Evolutionary conservation across 768 basidiomycete genomes (phyloP).

Genomic region (Obba rivulosa): DNA sequence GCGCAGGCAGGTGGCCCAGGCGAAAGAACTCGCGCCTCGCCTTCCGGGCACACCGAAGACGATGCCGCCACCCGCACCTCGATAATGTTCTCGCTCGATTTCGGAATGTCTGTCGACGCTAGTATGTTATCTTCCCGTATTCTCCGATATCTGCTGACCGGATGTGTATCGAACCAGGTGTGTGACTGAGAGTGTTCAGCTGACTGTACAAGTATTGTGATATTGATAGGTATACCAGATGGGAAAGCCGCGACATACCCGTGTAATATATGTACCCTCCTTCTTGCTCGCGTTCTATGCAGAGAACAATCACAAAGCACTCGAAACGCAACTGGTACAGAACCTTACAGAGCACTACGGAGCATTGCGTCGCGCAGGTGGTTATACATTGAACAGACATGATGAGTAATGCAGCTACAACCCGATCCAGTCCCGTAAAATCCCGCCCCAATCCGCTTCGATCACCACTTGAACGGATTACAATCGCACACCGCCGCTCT

Average conservation of each 20-base stretch:
- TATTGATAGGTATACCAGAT: too few species aligned
- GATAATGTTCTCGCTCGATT: not conserved
- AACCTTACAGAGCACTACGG: not conserved
- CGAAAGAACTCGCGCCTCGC: conserved; percentile 64
- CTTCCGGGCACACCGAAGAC: conserved; percentile 55
- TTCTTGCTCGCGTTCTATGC: too few species aligned
- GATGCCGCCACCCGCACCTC: conserved; percentile 9
- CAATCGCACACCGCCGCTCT: conserved; percentile 62
- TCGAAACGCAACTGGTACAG: not conserved
- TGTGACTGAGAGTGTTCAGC: too few species aligned
- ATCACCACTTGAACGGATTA: conserved; percentile 53
- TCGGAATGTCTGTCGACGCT: too few species aligned
- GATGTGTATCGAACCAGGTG: too few species aligned
- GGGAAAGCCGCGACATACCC: too few species aligned
- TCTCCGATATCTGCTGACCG: too few species aligned
- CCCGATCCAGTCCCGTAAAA: not conserved
- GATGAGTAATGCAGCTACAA: not conserved
- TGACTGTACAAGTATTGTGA: not conserved
- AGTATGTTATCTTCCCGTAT: too few species aligned
- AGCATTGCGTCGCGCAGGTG: not conserved
- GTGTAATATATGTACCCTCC: too few species aligned
- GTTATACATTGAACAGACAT: too few species aligned
- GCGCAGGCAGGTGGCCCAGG: conserved; percentile 59
- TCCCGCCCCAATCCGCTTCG: not conserved
- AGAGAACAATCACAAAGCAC: too few species aligned